Conservation (phyloP, 1,139 yeast genomes). For the Kodamaea fungicola region DNA sequence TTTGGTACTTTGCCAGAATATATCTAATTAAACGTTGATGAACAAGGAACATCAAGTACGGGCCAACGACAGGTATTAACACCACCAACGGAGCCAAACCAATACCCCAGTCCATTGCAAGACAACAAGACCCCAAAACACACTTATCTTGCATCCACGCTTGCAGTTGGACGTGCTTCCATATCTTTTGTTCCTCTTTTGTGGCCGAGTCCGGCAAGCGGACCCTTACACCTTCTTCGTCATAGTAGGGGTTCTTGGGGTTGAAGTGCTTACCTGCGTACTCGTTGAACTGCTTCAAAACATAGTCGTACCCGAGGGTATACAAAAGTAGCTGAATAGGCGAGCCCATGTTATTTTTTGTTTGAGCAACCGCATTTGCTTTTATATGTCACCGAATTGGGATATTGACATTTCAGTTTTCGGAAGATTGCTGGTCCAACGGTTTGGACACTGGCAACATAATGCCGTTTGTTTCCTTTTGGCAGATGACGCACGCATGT, state of each 20-base stretch:
- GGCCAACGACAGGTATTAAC: conserved; percentile 76
- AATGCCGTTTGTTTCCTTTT: conserved; percentile 54
- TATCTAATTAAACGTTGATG: conserved; percentile 62
- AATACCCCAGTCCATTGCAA: conserved; percentile 70
- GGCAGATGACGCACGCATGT: conserved; percentile 54
- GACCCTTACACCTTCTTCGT: conserved; percentile 53
- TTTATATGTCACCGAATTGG: neutral
- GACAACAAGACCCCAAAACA: conserved; percentile 67
- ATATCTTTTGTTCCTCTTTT: conserved; percentile 59
- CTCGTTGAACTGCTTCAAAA: conserved; percentile 55
- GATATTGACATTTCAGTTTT: too few relatives aligned
- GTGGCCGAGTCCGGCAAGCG: conserved; percentile 50
- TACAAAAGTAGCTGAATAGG: too few relatives aligned
- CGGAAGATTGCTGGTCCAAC: too few relatives aligned
- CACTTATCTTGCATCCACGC: conserved; percentile 90
- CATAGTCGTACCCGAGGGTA: conserved; percentile 27
- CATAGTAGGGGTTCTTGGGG: conserved; percentile 63
- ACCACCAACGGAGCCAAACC: conserved; percentile 73
- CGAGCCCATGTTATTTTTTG: neutral
- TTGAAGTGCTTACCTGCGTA: conserved; percentile 59
- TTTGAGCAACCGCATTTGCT: neutral
- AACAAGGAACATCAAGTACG: conserved; percentile 71
- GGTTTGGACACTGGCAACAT: conserved; percentile 26
- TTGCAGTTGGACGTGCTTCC: conserved; percentile 67
- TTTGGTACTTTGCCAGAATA: conserved; percentile 51